These are phyloP conservation scores for Sechiopsis laciniata DNA, from an alignment of 306 rosid species.

Conservation along the genomic window DNA sequence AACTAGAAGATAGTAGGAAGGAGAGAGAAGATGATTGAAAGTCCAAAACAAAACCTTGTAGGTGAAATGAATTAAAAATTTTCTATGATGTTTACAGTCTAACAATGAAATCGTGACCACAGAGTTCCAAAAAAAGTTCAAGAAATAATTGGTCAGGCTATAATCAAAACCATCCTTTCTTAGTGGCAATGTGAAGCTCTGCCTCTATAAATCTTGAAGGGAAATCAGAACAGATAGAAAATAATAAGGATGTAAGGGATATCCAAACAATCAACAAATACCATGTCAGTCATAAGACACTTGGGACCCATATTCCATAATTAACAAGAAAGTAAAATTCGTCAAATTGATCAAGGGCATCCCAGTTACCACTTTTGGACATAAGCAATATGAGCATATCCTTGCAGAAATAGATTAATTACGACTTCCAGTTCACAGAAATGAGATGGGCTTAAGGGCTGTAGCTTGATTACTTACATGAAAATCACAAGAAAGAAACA, in stretches of 20 bases:
- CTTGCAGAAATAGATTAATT: neutral
- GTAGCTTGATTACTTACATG: slow-evolving; percentile 55
- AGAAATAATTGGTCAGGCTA: neutral
- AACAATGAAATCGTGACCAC: neutral
- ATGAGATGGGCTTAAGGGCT: slow-evolving; percentile 4
- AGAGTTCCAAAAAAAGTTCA: neutral
- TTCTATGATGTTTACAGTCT: slow-evolving; percentile 1
- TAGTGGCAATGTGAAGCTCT: too few relatives aligned
- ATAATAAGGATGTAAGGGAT: too few relatives aligned
- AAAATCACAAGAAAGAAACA: slow-evolving; percentile 94
- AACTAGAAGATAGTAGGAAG: neutral
- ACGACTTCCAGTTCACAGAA: neutral
- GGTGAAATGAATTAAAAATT: neutral
- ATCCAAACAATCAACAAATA: neutral
- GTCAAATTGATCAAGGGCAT: neutral
- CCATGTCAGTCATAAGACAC: neutral
- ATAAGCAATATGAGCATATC: slow-evolving; percentile 9
- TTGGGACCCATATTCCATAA: neutral
- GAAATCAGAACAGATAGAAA: too few relatives aligned
- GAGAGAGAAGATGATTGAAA: slow-evolving; percentile 1
- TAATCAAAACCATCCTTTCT: neutral
- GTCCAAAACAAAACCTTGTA: neutral
- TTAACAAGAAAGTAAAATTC: neutral
- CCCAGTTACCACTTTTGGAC: neutral
- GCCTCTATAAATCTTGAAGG: too few relatives aligned